Evolutionary conservation across 306 rosid species (phyloP).

Genomic region (Cicer yamashitae): DNA sequence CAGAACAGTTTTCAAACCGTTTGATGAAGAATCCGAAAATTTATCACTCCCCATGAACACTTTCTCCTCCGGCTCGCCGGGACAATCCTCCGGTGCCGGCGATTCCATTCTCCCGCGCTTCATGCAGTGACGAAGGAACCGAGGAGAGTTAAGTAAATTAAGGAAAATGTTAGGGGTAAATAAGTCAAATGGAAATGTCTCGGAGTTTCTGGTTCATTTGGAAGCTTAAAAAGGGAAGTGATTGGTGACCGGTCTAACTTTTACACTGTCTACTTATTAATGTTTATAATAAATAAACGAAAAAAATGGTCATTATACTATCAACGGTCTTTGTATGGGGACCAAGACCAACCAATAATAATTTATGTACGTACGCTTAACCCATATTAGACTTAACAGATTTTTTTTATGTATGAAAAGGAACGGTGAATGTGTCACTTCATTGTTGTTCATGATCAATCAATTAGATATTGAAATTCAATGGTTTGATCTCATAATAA

Average conservation of each 20-base stretch:
- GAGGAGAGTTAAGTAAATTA: not conserved
- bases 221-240: not conserved
- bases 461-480: no score
- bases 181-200: not conserved
- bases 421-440: not conserved
- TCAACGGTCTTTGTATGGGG: not conserved
- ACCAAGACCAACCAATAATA: not conserved
- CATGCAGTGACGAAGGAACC: slow-evolving; percentile 29
- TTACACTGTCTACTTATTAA: not conserved
- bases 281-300: not conserved
- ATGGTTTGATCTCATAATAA: no score
- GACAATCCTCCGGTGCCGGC: not conserved
- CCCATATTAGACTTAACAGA: not conserved
- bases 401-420: not conserved
- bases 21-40: slow-evolving; percentile 47
- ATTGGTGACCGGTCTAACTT: not conserved
- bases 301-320: not conserved
- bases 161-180: not conserved
- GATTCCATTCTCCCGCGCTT: not conserved
- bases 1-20: slow-evolving; percentile 34
- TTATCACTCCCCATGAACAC: slow-evolving; percentile 49
- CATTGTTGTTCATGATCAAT: no score
- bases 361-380: not conserved
- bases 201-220: slow-evolving; percentile 17
- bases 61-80: slow-evolving; percentile 33